Evolutionary conservation across 495 filamentous ascomycete species (phyloP).

Genomic region (Barbatosphaeria neglecta): DNA sequence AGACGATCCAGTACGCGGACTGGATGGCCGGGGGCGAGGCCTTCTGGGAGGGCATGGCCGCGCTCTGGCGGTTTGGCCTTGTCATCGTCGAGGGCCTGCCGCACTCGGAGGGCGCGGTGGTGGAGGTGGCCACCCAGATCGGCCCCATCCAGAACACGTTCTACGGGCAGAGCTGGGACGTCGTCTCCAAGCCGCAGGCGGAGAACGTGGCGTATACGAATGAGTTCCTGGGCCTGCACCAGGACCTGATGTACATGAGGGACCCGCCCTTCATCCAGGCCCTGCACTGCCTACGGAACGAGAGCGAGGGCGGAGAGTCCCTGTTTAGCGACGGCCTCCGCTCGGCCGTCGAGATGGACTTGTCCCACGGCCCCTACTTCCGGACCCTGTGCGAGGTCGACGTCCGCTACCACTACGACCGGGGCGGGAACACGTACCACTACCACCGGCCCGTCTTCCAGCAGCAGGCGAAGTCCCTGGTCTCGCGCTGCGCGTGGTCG

Average conservation of each 20-base stretch:
- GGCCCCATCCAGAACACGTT: conserved; percentile 71
- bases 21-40: conserved; percentile 46
- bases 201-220: conserved; percentile 89
- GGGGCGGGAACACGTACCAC: conserved; percentile 51
- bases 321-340: conserved; percentile 63
- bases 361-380: background rate
- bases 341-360: conserved; percentile 40
- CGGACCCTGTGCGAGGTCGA: conserved; percentile 12
- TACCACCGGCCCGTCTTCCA: conserved; percentile 43
- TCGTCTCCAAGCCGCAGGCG: conserved; percentile 59
- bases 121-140: conserved; percentile 55
- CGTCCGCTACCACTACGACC: conserved; percentile 54
- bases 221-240: conserved; percentile 69
- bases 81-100: conserved; percentile 66
- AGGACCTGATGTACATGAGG: conserved; percentile 83
- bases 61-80: conserved; percentile 50
- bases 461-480: background rate
- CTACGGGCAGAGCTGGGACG: conserved; percentile 85
- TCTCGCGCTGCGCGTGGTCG: conserved; percentile 54
- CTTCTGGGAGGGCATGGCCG: conserved; percentile 41
- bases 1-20: conserved; percentile 48
- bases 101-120: conserved; percentile 47
- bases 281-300: conserved; percentile 73
- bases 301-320: conserved; percentile 64
- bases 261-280: conserved; percentile 72